Percentiles rank a stretch among this genome's conserved stretches.
These are phyloP conservation scores for Rhazya stricta DNA, from an alignment of 257 asterid species.

Conservation along the genomic window DNA sequence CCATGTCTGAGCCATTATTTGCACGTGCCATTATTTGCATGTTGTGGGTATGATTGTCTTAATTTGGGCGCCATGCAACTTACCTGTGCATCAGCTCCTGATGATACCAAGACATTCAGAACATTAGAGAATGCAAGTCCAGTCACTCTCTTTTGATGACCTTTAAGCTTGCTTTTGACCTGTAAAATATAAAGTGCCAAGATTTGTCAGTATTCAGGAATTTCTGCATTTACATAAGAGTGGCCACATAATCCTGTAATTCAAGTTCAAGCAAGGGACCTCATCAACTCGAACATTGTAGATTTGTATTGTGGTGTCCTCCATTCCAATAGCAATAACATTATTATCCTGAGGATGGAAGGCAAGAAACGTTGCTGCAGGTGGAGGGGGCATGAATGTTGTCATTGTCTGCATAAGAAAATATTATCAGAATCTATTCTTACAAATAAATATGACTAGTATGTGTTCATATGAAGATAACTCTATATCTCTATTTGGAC, in stretches of 20 bases:
- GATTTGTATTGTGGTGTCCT: conserved; percentile 55
- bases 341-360: conserved; percentile 69
- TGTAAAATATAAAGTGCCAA: conserved; percentile 20
- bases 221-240: neutral
- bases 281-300: conserved; percentile 51
- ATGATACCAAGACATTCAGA: conserved; percentile 52
- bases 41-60: neutral
- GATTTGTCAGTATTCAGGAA: neutral
- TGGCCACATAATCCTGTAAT: neutral
- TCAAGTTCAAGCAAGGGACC: conserved; percentile 24
- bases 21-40: neutral
- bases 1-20: neutral
- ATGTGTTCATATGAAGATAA: neutral
- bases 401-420: conserved; percentile 51
- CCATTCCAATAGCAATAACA: conserved; percentile 69
- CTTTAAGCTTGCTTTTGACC: conserved; percentile 51
- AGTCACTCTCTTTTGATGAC: conserved; percentile 63
- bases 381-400: conserved; percentile 65
- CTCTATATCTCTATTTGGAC: neutral
- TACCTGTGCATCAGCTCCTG: conserved; percentile 78
- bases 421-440: neutral
- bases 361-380: conserved; percentile 60
- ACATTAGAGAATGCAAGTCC: conserved; percentile 69
- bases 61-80: neutral
- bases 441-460: neutral